These are phyloP conservation scores for Pichia exigua DNA, from an alignment of 805 yeast genomes.

Conservation along the genomic window DNA sequence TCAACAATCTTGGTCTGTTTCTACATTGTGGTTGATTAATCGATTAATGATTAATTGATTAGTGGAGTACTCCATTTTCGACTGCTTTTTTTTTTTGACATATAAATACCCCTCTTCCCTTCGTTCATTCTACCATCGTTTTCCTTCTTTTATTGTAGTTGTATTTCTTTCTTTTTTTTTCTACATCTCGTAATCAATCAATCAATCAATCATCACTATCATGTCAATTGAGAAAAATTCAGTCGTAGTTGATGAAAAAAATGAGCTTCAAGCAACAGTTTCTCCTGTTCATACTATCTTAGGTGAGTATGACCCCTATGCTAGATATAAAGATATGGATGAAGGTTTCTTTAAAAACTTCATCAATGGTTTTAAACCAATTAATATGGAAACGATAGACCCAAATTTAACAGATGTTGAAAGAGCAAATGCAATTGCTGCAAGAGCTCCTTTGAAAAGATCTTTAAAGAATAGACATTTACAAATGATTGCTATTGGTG, in stretches of 20 bases:
- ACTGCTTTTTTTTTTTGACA: too few relatives aligned
- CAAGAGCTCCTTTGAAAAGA: slow-evolving; percentile 43
- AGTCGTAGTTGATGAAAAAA: slow-evolving; percentile 9
- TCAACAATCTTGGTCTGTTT: too few relatives aligned
- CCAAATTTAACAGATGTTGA: slow-evolving; percentile 37
- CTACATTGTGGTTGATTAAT: too few relatives aligned
- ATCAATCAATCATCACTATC: too few relatives aligned
- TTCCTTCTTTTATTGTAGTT: too few relatives aligned
- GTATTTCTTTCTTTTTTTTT: too few relatives aligned
- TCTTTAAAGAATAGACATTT: slow-evolving; percentile 57
- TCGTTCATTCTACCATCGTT: too few relatives aligned
- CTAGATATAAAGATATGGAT: background rate
- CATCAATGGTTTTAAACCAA: slow-evolving; percentile 27
- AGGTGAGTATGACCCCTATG: slow-evolving; percentile 7
- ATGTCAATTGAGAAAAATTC: slow-evolving; percentile 12
- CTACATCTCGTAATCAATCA: too few relatives aligned
- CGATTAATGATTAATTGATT: too few relatives aligned
- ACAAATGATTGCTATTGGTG: slow-evolving; percentile 78
- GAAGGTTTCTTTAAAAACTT: slow-evolving; percentile 18
- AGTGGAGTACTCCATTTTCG: too few relatives aligned
- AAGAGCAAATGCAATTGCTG: slow-evolving; percentile 39
- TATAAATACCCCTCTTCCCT: too few relatives aligned
- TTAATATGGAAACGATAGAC: slow-evolving; percentile 32
- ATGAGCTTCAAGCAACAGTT: slow-evolving; percentile 19
- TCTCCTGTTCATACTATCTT: slow-evolving; percentile 14